Conservation (phyloP, 495 filamentous ascomycete species). For the Podospora sp. region DNA sequence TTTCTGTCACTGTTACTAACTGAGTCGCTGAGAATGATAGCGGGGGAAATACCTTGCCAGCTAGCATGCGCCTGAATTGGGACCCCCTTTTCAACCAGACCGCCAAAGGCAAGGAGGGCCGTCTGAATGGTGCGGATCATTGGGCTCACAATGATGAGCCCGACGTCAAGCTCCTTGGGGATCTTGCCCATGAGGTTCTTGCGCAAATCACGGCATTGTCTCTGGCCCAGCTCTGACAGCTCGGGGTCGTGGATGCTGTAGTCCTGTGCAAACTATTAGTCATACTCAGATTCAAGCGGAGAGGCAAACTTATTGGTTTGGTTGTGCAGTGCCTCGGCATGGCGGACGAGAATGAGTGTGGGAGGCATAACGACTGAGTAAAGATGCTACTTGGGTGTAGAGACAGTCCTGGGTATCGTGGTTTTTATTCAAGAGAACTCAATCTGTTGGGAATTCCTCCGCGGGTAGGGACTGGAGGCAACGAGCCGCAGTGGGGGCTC, state of each 20-base stretch:
- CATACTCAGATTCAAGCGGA: constrained; percentile 16
- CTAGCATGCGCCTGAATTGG: constrained; percentile 55
- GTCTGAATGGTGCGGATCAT: constrained; percentile 64
- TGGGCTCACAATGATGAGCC: constrained; percentile 60
- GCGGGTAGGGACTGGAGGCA: not conserved
- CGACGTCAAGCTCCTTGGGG: constrained; percentile 51
- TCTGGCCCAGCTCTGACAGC: constrained; percentile 55
- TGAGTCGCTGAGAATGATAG: not conserved
- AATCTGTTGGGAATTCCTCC: not conserved
- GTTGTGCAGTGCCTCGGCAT: constrained; percentile 62
- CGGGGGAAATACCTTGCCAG: constrained; percentile 48
- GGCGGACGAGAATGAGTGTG: constrained; percentile 61
- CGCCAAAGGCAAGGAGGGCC: constrained; percentile 50
- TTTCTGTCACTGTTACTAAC: constrained; percentile 46
- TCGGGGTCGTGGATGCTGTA: constrained; percentile 56
- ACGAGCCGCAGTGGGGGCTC: not conserved
- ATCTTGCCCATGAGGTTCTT: constrained; percentile 47
- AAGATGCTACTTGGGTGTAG: not conserved
- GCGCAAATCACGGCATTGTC: constrained; percentile 54
- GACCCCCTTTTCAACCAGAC: constrained; percentile 55
- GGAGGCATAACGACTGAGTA: constrained; percentile 50
- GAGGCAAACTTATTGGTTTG: constrained; percentile 41
- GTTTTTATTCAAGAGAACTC: not conserved
- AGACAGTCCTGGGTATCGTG: not conserved
- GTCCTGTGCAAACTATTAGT: constrained; percentile 47